phyloP scores from a whole-genome alignment of 1,139 yeast genomes.

The Williopsis jadinii region DNA sequence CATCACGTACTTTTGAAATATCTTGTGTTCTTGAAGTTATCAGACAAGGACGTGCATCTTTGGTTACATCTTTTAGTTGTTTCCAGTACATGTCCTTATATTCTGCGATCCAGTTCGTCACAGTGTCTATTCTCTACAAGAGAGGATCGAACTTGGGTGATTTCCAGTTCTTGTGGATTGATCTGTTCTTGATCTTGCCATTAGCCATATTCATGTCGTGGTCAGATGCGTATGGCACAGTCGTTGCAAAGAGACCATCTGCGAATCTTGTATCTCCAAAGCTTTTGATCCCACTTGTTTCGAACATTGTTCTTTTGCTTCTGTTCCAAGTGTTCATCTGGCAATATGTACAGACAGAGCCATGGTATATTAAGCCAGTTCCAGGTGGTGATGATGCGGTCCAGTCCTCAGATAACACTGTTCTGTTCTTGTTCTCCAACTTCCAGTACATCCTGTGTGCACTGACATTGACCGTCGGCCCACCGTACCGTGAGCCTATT shows the following conservation, averaged over 20 bases:
- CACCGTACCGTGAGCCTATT: conserved; percentile 88
- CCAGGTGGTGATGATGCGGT: conserved; percentile 86
- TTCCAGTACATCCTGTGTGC: conserved; percentile 88
- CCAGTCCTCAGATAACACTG: conserved; percentile 82
- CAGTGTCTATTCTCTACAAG: conserved; percentile 78
- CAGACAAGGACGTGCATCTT: conserved; percentile 88
- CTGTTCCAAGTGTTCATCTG: conserved; percentile 65
- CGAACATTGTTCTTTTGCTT: conserved; percentile 59
- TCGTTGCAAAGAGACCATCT: conserved; percentile 76
- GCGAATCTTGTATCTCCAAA: conserved; percentile 90
- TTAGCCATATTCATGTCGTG: conserved; percentile 96
- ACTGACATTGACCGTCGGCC: conserved; percentile 77
- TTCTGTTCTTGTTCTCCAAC: conserved; percentile 71
- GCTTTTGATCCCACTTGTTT: conserved; percentile 70
- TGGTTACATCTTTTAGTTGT: conserved; percentile 93
- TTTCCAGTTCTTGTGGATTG: conserved; percentile 92
- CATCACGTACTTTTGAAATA: conserved; percentile 82
- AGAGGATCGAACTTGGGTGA: conserved; percentile 95
- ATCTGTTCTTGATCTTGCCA: conserved; percentile 81
- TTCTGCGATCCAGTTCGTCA: conserved; percentile 90
- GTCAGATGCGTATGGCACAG: conserved; percentile 67
- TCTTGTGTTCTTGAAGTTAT: conserved; percentile 89
- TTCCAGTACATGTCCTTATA: conserved; percentile 97
- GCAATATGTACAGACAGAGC: conserved; percentile 46
- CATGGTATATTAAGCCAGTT: conserved; percentile 78